Base-by-base conservation (phyloP, 495 filamentous ascomycete species). In the Xylaria sp. region DNA sequence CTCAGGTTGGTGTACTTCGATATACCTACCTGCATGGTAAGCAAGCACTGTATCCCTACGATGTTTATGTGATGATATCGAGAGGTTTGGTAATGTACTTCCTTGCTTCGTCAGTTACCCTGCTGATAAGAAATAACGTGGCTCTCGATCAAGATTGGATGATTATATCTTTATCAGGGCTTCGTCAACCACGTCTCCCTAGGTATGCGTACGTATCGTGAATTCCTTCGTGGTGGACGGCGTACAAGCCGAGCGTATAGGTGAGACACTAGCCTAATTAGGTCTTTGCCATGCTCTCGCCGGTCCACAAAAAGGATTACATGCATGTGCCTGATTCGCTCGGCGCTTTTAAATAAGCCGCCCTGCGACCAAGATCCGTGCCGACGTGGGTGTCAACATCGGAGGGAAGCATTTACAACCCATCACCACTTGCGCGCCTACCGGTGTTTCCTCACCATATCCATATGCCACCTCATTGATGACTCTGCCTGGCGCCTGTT, bases 291-390 rank as follows among this genome's bases (percentile, higher is more conserved):
- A 33, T 31, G 9, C 37, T 2, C 24, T 64, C 14, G 14, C 41
- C 21, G 41, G 15, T 17, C 41, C 14, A n/a, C 12, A 29, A 64
- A 19, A 19, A 11, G 29, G 26, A 52, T n/a, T 24, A 35, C 19
- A 57, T n/a, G n/a, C 26, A 19, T 21, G 29, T 37, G 15, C n/a
- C 65, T 58, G 50, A 68, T 68, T 68, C 29, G 65, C 52, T 44
- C 65, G 65, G 65, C 37, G 50, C 50, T 68, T 68, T 58, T 41
- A 43, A 57, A 68, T 33, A 40, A 58, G 48, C 65, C 64, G 64
- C n/a, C 17, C 43, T 66, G 44, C 44, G 31, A 66, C 62, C 43
- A 41, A 62, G 37, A 24, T 43, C 35, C 59, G 59, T 53, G 29
- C 31, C 29, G 40, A n/a, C 29, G 31, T 53, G n/a, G n/a, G 9